Conservation (phyloP, 768 basidiomycete genomes). For the Cytidiella melzeri region DNA sequence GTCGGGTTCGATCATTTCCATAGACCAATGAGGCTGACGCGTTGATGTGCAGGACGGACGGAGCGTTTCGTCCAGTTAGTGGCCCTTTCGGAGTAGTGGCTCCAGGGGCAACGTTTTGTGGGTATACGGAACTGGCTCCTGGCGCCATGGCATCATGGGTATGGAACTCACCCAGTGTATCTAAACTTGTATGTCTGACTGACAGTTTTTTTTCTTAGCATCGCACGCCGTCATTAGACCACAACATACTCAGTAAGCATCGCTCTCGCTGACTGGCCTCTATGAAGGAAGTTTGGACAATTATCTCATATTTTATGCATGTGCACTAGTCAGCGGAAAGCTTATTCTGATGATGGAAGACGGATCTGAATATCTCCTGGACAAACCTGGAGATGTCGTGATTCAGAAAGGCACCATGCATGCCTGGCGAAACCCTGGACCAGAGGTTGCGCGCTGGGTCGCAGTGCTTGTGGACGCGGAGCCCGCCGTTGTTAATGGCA, state of each 20-base stretch:
- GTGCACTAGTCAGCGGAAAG: conserved; percentile 51
- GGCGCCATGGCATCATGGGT: conserved; percentile 46
- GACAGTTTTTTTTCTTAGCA: conserved; percentile 38
- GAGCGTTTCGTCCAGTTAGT: conserved; percentile 33
- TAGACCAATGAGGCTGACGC: neutral
- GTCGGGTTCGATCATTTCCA: neutral
- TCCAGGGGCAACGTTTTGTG: conserved; percentile 40
- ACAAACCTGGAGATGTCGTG: conserved; percentile 50
- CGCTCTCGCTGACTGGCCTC: no score
- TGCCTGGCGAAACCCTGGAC: conserved; percentile 54
- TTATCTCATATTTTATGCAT: no score
- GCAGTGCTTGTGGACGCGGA: conserved; percentile 49
- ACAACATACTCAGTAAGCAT: conserved; percentile 49
- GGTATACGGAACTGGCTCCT: conserved; percentile 50
- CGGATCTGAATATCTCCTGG: conserved; percentile 45
- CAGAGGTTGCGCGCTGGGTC: conserved; percentile 45
- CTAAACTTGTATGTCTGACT: no score
- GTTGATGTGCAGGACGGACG: conserved; percentile 40
- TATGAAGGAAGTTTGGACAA: no score
- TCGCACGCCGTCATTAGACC: conserved; percentile 52
- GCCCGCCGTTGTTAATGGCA: conserved; percentile 42
- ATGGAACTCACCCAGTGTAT: no score
- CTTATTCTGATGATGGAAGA: conserved; percentile 51
- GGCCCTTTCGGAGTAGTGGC: conserved; percentile 39
- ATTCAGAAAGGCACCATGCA: conserved; percentile 56